A percentile compares a stretch with the other conserved stretches of the same genome.
Evolutionary conservation across 306 rosid genomes (phyloP).

Genomic region (Benincasa hispida): DNA sequence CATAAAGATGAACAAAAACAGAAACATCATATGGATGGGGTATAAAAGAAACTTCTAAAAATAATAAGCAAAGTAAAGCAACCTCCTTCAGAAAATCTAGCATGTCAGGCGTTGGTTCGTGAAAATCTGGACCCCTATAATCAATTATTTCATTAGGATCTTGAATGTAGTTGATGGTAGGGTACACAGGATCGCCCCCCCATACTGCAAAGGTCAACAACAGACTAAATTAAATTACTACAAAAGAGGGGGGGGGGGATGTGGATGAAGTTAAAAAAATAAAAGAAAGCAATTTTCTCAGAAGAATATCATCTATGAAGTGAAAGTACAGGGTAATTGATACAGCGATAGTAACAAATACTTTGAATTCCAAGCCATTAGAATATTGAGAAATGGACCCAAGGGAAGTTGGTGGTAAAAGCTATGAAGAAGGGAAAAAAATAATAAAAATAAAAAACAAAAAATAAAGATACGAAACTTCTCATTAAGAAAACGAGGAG

Average conservation of each 20-base stretch:
- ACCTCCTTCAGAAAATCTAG: conserved; percentile 73
- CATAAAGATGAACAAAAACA: background rate
- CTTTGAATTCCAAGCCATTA: background rate
- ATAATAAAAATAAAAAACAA: too few species aligned
- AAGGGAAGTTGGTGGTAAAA: background rate
- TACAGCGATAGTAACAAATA: background rate
- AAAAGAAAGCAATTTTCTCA: background rate
- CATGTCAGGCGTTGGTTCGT: conserved; percentile 91
- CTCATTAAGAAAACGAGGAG: too few species aligned
- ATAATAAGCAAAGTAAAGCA: conserved; percentile 6
- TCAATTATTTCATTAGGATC: conserved; percentile 79
- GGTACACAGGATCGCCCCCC: conserved; percentile 99
- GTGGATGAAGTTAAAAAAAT: background rate
- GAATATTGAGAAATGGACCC: background rate
- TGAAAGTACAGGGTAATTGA: background rate
- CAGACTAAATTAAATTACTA: conserved; percentile 2
- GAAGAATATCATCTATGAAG: background rate
- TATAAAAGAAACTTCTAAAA: background rate
- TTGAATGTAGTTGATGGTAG: conserved; percentile 90
- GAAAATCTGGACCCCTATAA: conserved; percentile 84
- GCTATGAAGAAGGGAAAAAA: too few species aligned
- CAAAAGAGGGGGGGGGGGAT: too few species aligned
- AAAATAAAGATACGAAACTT: too few species aligned
- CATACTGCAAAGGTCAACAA: conserved; percentile 58
- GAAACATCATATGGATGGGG: background rate